These are phyloP conservation scores for Citeromyces siamensis DNA, from an alignment of 1,139 yeast species.

Conservation along the genomic window DNA sequence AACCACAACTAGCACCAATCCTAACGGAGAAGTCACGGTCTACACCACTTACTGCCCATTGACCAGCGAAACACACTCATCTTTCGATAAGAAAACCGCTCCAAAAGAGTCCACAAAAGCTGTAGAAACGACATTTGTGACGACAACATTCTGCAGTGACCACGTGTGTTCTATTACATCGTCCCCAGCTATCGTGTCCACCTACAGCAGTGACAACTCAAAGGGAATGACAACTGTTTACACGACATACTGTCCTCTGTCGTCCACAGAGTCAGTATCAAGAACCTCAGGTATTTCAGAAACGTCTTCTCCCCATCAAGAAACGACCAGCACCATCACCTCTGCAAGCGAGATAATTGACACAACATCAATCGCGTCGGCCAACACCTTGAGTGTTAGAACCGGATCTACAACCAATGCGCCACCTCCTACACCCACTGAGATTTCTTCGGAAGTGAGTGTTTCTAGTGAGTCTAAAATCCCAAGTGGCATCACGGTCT, in stretches of 20 bases:
- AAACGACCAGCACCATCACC: not conserved
- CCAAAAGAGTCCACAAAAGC: not conserved
- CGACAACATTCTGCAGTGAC: conserved; percentile 21
- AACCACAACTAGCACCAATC: conserved; percentile 23
- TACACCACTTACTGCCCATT: conserved; percentile 30
- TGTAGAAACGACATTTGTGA: conserved; percentile 3
- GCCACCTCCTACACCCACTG: not conserved
- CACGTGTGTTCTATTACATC: conserved; percentile 19
- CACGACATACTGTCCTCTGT: conserved; percentile 28
- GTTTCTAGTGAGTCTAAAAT: not conserved
- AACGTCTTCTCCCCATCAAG: not conserved
- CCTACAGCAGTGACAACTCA: conserved; percentile 21
- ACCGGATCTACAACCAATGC: not conserved
- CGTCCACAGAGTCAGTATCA: conserved; percentile 9
- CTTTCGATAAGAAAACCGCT: not conserved
- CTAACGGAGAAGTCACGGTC: conserved; percentile 14
- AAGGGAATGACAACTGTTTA: conserved; percentile 16
- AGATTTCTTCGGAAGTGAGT: not conserved
- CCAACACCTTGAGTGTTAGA: not conserved
- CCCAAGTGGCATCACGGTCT: not conserved
- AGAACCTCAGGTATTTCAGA: not conserved
- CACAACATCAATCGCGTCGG: not conserved
- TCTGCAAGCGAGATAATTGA: not conserved
- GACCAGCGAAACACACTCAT: not conserved
- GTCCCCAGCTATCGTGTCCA: conserved; percentile 25